Evolutionary conservation across 202 grass and related monocot genomes (phyloP).

Genomic region (Setaria italica): DNA sequence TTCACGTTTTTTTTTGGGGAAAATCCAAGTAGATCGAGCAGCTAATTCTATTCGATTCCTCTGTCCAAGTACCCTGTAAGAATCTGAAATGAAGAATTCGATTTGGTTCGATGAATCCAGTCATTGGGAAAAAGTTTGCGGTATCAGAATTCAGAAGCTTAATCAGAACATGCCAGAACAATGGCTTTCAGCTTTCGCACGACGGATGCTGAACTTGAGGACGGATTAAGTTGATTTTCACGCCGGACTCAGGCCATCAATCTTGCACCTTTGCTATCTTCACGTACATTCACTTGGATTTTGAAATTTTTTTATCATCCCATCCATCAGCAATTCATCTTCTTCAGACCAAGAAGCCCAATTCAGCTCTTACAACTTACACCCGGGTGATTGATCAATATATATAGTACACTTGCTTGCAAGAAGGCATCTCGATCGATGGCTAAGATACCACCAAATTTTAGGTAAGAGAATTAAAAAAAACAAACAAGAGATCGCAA

Average conservation of each 20-base stretch:
- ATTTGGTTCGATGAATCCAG: background rate
- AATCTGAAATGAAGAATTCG: background rate
- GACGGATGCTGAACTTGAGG: background rate
- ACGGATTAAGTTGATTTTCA: background rate
- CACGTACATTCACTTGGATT: background rate
- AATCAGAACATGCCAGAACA: background rate
- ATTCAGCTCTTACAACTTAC: conserved; percentile 10
- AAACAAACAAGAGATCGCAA: background rate
- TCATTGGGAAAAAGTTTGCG: background rate
- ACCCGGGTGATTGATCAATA: conserved; percentile 15
- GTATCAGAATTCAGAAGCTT: background rate
- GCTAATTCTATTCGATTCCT: background rate
- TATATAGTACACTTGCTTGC: conserved; percentile 24
- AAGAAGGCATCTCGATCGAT: conserved; percentile 38
- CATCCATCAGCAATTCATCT: background rate
- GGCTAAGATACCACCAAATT: background rate
- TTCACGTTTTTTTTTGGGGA: no score
- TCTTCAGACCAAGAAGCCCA: background rate
- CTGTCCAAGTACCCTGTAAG: background rate
- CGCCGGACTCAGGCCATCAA: background rate
- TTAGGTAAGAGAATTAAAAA: background rate
- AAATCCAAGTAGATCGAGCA: no score
- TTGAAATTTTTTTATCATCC: background rate
- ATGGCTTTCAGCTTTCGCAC: background rate
- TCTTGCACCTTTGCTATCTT: background rate